Conservation (phyloP, 169 alveolate genomes). For the Theileria orientalis region DNA sequence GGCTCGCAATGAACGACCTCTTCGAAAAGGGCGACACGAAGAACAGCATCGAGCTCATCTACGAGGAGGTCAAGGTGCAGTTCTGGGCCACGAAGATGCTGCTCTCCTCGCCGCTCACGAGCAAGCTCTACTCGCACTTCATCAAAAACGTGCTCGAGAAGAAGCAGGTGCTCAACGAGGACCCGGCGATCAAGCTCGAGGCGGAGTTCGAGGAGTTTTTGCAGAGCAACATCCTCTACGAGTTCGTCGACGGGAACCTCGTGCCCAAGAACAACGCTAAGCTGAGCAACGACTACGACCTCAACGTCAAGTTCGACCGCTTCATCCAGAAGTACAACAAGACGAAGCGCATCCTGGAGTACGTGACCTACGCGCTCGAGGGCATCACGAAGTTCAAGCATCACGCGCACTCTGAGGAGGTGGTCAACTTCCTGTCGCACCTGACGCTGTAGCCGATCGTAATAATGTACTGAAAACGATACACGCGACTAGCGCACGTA, state of each 20-base stretch:
- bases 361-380: slow-evolving; percentile 55
- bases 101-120: slow-evolving; percentile 79
- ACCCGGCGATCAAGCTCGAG: slow-evolving; percentile 44
- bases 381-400: slow-evolving; percentile 36
- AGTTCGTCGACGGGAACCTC: slow-evolving; percentile 61
- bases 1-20: slow-evolving; percentile 72
- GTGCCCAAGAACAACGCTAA: slow-evolving; percentile 48
- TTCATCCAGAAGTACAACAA: slow-evolving; percentile 43
- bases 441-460: slow-evolving; percentile 40
- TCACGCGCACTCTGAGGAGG: slow-evolving; percentile 59
- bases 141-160: slow-evolving; percentile 73
- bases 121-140: slow-evolving; percentile 81
- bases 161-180: slow-evolving; percentile 26
- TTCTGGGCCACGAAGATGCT: slow-evolving; percentile 86
- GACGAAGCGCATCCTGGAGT: slow-evolving; percentile 57
- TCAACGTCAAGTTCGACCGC: slow-evolving; percentile 64
- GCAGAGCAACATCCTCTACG: slow-evolving; percentile 58
- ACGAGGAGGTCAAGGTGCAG: slow-evolving; percentile 82
- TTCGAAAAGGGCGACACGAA: slow-evolving; percentile 71
- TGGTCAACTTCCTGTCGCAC: slow-evolving; percentile 58
- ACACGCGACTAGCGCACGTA: no score
- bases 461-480: no score
- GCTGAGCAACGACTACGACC: slow-evolving; percentile 62
- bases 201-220: slow-evolving; percentile 64
- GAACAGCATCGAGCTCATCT: slow-evolving; percentile 71